Base-by-base conservation (phyloP, 805 yeast species). In the Yarrowia sp. region DNA sequence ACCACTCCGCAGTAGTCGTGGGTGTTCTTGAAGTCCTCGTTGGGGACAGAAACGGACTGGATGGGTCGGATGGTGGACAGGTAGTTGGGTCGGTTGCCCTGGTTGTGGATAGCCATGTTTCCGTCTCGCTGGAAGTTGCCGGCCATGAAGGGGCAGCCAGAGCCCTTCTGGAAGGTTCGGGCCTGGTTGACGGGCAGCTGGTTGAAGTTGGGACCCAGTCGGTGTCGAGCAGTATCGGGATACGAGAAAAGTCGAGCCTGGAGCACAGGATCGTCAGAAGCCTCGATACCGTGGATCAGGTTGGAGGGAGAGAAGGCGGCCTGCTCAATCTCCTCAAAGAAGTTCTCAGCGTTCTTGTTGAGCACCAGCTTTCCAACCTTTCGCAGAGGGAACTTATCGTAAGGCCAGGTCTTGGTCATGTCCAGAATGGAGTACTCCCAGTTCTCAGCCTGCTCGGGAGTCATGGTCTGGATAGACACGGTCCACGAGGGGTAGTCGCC, bases 351-450 rank as follows among this genome's bases (percentile, higher is more conserved):
- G 80, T 91, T 91, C 80, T 90, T 91, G 79, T 91, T 89, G 78
- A 91, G 80, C 1, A 86, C 87, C 72, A 91, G 81, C 78, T 87
- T 88, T 78, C 97, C 97, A 77, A 92, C 88, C 78, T 87, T 87
- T 79, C 97, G 86, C 81, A 92, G 80, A 76, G 97, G 97, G 84
- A 87, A 92, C 69, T 91, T 88, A 74, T 81, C 82, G 77, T 92
- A 96, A 43, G 97, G 92, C 97, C 97, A 92, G 69, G 90, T 89
- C 82, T 92, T 92, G 72, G 97, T 92, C 78, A 92, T 83, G 80
- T 92, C 97, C 77, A 90, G 91, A 55, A 92, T 93, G 7, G 94
- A 89, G 80, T 89, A 91, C 76, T 89, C 89, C 63, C 85, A 85
- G 70, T 86, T 79, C 79, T 88, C 84, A 70, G 97, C 92, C 79